Evolutionary conservation across 148 eudicot species (phyloP), one percentile per base, ranked within the genome.

Genomic region (Fagopyrum tataricum): DNA sequence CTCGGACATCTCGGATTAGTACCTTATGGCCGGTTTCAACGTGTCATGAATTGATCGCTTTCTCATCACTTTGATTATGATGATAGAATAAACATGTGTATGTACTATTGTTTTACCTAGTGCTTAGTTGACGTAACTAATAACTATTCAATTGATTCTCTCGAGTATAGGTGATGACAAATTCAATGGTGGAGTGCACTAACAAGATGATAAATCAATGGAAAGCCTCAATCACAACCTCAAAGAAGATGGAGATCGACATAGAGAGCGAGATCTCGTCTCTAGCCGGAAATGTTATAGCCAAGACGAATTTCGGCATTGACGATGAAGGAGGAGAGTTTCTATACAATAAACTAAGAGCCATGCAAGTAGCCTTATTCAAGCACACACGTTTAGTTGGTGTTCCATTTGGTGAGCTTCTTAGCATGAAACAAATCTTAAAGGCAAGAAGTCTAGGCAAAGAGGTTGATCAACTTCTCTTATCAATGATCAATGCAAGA

Each of bases 261-360:
- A 84, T 89, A 0, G 97, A 96, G 80, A 74, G 72, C 7, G 99
- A 96, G 71, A 85, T 89, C 79, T 85, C 86, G 4, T 58, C 70
- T 61, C 79, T 90, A 6, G 94, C 99, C 0, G 99, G 96, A 0
- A 96, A 89, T 56, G 90, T 90, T 64, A 90, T 96, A 1, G 99
- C 95, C 0, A 87, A 78, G 69, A 86, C 99, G 0, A 89, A 91
- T 77, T 96, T 96, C 55, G 99, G 97, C 0, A 77, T 96, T 17
- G 81, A 84, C 70, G 74, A 78, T 56, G 85, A 82, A 44, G 78
- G 75, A 0, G 97, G 99, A 0, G 72, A 75, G 2, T 56, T 66
- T 41, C 81, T 96, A 42, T 79, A 86, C 7, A 81, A 84, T 0
- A 96, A 87, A 51, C 43, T 96, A 67, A 77, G 92, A 59, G 87